Percentiles rank a stretch among this genome's conserved stretches.
Conservation (phyloP, 495 filamentous ascomycete species). For the Pseudomonodictys pantanalensis region DNA sequence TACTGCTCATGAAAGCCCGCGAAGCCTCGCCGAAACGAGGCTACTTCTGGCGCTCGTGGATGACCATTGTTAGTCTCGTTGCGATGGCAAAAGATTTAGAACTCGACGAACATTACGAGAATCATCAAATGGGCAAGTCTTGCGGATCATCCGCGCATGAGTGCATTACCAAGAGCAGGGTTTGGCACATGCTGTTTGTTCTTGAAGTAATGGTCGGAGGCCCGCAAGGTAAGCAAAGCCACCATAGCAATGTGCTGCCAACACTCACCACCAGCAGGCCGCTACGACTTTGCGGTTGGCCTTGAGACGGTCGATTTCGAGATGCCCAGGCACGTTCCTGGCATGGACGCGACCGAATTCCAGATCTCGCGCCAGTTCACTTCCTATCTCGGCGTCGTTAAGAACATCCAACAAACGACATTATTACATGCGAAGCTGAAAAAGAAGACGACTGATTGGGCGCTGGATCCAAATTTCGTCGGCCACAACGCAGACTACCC, state of each 20-base stretch:
- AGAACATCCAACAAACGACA: slow-evolving; percentile 74
- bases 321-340: slow-evolving; percentile 59
- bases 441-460: slow-evolving; percentile 80
- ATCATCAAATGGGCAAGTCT: slow-evolving; percentile 65
- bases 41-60: slow-evolving; percentile 98
- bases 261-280: slow-evolving; percentile 56
- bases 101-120: slow-evolving; percentile 79
- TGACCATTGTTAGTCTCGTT: slow-evolving; percentile 87
- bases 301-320: slow-evolving; percentile 74
- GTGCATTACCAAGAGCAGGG: slow-evolving; percentile 76
- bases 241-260: neutral
- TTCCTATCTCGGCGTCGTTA: slow-evolving; percentile 72
- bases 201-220: slow-evolving; percentile 92
- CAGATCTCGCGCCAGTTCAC: slow-evolving; percentile 77
- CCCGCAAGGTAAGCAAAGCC: slow-evolving; percentile 69
- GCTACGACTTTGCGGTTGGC: slow-evolving; percentile 74
- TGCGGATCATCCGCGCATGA: slow-evolving; percentile 70
- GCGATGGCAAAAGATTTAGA: slow-evolving; percentile 93
- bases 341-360: slow-evolving; percentile 72
- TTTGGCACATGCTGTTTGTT: slow-evolving; percentile 88
- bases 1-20: slow-evolving; percentile 85
- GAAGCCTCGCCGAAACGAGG: slow-evolving; percentile 89
- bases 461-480: slow-evolving; percentile 77
- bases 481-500: slow-evolving; percentile 70
- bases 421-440: slow-evolving; percentile 73